Conservation (phyloP, 2,329 filamentous ascomycete species). For the Aspergillus puulaauensis region DNA sequence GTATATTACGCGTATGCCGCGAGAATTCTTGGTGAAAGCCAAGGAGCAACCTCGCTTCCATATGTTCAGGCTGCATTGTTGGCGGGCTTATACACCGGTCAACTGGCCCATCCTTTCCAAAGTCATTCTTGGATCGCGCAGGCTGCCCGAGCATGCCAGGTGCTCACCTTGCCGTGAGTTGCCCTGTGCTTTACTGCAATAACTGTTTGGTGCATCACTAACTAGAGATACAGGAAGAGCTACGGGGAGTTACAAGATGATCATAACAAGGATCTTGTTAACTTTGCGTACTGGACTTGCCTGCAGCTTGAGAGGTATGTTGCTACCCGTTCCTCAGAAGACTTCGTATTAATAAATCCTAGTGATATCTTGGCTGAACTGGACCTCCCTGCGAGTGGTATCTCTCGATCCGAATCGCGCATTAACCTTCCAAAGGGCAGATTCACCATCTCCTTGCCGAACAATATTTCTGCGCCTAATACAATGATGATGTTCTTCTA, state of each 20-base stretch:
- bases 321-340: background rate
- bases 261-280: constrained; percentile 58
- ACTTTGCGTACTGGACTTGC: constrained; percentile 89
- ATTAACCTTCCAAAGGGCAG: constrained; percentile 41
- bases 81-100: constrained; percentile 84
- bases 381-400: constrained; percentile 61
- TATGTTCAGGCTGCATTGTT: constrained; percentile 84
- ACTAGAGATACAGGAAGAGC: constrained; percentile 27
- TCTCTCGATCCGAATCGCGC: constrained; percentile 54
- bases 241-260: constrained; percentile 33
- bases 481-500: constrained; percentile 57
- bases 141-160: constrained; percentile 62
- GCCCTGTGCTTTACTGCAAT: constrained; percentile 14
- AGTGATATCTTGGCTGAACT: constrained; percentile 92
- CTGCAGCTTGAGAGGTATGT: constrained; percentile 82
- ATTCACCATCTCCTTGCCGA: constrained; percentile 32
- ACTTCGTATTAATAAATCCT: background rate
- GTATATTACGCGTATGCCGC: constrained; percentile 86
- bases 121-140: constrained; percentile 72
- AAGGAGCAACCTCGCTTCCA: constrained; percentile 74
- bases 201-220: constrained; percentile 2
- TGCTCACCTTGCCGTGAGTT: constrained; percentile 69
- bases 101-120: constrained; percentile 81
- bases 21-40: constrained; percentile 79
- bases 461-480: constrained; percentile 33